Evolutionary conservation across 1,284 basidiomycete genomes (phyloP), one percentile per base, ranked within the genome.

Genomic region (Naganishia albida): DNA sequence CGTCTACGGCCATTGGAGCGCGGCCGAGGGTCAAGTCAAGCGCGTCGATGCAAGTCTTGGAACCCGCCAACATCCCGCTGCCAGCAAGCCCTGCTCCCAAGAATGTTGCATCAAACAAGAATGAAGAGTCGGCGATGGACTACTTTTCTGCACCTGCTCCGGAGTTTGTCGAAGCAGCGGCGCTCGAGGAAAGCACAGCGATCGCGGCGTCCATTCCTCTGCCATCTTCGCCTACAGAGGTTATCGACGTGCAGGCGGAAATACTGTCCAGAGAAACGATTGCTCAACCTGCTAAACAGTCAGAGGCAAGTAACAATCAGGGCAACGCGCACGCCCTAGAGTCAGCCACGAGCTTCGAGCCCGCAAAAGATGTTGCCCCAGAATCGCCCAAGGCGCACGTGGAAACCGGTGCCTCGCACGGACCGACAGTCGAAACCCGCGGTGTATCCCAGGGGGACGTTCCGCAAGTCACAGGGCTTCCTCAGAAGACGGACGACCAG

Each of bases 41-140:
- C 18, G 43, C 20, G 7, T 26, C 43, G 46, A 46, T 12, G 1
- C 26, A 8, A 4, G 46, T 12, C 30, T 38, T 60, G 34, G 57
- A 60, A 25, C 57, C 57, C 15, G 57, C 57, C 13, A 60, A 18
- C 39, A 49, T 60, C 8, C 57, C 57, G 23, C 38, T 60, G 43
- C 57, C 57, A 26, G 52, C n/a, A 2, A 55, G 53, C 28, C 51
- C 63, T 23, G 46, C 53, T 30, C 43, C 63, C 23, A 49, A 39
- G 34, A 3, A 12, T 20, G 46, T 39, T n/a, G 38, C 18, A 18
- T 3, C 2, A 39, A 44, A 20, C 6, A n/a, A 13, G 2, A 23
- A 30, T 40, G 10, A 18, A 38, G 39, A 16, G 3, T 26, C 18
- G 13, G 13, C n/a, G 40, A 20, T 28, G 16, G 42, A 42, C n/a